Base-by-base conservation (phyloP, 2,329 filamentous ascomycete species). In the Colletotrichum sp. region DNA sequence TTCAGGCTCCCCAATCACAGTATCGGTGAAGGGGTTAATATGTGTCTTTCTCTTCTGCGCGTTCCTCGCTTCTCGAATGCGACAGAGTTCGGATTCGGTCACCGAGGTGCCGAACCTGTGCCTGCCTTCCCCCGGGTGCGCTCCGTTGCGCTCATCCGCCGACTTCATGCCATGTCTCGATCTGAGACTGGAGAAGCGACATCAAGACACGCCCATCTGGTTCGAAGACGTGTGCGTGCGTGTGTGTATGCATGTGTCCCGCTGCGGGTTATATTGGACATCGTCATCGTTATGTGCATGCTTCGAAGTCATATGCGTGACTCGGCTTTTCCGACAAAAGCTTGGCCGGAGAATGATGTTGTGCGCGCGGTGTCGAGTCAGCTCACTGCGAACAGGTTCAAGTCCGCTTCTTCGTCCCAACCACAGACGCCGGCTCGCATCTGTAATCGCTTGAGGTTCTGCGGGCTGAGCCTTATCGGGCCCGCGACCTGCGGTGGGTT, bases 391-490 rank as follows among this genome's bases (percentile, higher is more conserved):
- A n/a, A 48, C 32, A 60, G 48, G 39, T 48, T 55, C 34, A 8
- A 34, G 43, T 12, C 52, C 25, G 39, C 32, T 43, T 39, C 62
- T 58, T 30, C 70, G 32, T 75, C 70, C 64, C 69, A 68, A 58
- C 55, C 25, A 16, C 28, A 61, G 16, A 34, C 39, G 39, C 39
- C 39, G 39, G 39, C 60, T 13, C 27, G n/a, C 16, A 22, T 66
- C 60, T 61, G 43, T 39, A 25, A 32, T 64, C 32, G 43, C 39
- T 34, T 28, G 39, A 60, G 34, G 32, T 73, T 64, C 34, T 68
- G 64, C 70, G 58, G 61, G 48, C n/a, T 68, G 70, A 34, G 58
- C 58, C 70, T 67, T 73, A 58, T 65, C 73, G 64, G 56, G 52
- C 60, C 70, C 70, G 73, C 48, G 30, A 66, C 25, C 13, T 56